Evolutionary conservation across 805 yeast genomes (phyloP).

Genomic region (Spencermartinsiella europaea): DNA sequence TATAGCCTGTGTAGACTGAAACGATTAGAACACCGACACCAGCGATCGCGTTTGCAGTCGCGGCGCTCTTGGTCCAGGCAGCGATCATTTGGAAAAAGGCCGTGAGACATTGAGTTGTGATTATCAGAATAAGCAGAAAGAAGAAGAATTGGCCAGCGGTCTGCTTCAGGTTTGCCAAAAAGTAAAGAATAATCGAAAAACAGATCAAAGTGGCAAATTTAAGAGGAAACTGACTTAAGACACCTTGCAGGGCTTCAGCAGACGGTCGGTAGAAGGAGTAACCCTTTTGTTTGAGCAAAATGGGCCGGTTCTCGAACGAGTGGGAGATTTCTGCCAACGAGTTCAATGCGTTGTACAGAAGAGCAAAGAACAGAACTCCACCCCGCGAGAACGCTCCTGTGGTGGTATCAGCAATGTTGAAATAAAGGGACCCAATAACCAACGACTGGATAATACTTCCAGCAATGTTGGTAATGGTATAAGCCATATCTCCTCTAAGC

Average conservation of each 20-base stretch:
- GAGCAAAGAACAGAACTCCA: slow-evolving; percentile 55
- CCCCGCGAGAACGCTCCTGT: slow-evolving; percentile 59
- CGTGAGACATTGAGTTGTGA: slow-evolving; percentile 44
- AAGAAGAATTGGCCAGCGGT: slow-evolving; percentile 53
- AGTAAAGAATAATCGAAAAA: slow-evolving; percentile 50
- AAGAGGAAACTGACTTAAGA: slow-evolving; percentile 58
- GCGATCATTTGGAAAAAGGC: slow-evolving; percentile 52
- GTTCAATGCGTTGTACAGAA: slow-evolving; percentile 57
- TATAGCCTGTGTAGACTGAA: slow-evolving; percentile 53
- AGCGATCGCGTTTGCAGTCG: slow-evolving; percentile 57
- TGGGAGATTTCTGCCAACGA: slow-evolving; percentile 51
- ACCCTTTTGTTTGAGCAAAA: slow-evolving; percentile 64
- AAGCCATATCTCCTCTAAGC: slow-evolving; percentile 51
- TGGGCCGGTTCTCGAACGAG: slow-evolving; percentile 48
- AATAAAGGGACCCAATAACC: slow-evolving; percentile 59
- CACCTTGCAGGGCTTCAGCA: slow-evolving; percentile 62
- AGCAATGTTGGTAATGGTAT: slow-evolving; percentile 39
- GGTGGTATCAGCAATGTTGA: slow-evolving; percentile 46
- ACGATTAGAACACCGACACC: slow-evolving; percentile 49
- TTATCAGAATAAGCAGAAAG: slow-evolving; percentile 41
- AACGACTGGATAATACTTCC: slow-evolving; percentile 55
- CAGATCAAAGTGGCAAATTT: slow-evolving; percentile 43
- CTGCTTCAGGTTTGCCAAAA: slow-evolving; percentile 48
- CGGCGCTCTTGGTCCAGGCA: slow-evolving; percentile 42
- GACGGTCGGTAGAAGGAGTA: slow-evolving; percentile 71